Evolutionary conservation across 345 rosid genomes (phyloP), one percentile per base, ranked within the genome.

Genomic region (Eucalyptus victrix): DNA sequence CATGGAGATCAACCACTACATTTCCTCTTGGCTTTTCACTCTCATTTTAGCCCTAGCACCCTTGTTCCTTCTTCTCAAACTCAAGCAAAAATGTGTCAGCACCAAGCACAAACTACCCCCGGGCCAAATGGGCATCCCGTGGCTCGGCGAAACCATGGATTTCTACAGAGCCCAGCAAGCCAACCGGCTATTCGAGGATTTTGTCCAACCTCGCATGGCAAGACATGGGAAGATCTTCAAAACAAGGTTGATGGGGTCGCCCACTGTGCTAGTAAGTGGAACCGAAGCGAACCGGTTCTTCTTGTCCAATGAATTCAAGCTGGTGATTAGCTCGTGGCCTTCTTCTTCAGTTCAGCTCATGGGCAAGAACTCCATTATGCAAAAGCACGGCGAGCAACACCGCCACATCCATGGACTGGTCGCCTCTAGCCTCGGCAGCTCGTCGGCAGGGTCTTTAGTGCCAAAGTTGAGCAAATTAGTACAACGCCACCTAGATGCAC

Each of bases 321-420:
- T 95, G 86, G 97, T 96, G 90, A 86, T 95, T 67, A 96, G 98
- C 92, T 94, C 98, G 17, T 96, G 98, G 98, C 98, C 98, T 67
- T 91, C 94, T 12, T 90, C 97, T 3, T 94, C 97, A 32, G 95
- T 96, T 90, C 94, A 95, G 89, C 94, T 95, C 60, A 96, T 95
- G 97, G 97, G 97, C 11, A 93, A 87, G 88, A 93, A 94, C 65
- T 93, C 95, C 87, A 96, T 96, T 89, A 96, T 94, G 98, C 95
- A 92, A 51, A 95, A 93, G 86, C 96, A 93, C 92, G 97, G 97
- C 4, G 94, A 95, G 42, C 94, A 92, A 42, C 96, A 95, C 89
- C 85, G 91, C 10, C 90, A 88, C 88, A 89, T 94, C 37, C 92
- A 97, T 37, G 95, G 94, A 49, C 88, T 95, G 45, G 89, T 96